These are phyloP conservation scores for Pseudogymnoascus sp. DNA, from an alignment of 2,329 filamentous ascomycete species.

Conservation along the genomic window DNA sequence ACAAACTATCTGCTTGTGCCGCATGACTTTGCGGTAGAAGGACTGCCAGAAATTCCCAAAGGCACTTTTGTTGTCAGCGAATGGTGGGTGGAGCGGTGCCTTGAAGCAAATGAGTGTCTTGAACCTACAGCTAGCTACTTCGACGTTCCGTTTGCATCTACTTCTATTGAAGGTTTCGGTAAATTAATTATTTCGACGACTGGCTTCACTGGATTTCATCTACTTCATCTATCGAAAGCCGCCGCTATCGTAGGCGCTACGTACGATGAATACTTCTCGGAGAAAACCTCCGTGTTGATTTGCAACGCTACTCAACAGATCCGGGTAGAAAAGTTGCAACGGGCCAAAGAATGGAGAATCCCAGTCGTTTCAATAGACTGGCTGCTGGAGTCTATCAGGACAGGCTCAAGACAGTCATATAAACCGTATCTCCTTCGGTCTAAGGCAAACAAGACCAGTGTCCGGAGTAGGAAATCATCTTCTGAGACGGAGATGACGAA, in stretches of 20 bases:
- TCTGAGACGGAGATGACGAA: neutral
- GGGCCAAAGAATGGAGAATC: slow-evolving; percentile 66
- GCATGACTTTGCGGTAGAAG: slow-evolving; percentile 31
- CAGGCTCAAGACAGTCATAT: slow-evolving; percentile 41
- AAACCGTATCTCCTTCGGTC: slow-evolving; percentile 34
- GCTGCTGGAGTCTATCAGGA: slow-evolving; percentile 74
- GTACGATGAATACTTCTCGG: slow-evolving; percentile 70
- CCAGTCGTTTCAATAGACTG: slow-evolving; percentile 75
- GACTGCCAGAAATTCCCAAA: slow-evolving; percentile 27
- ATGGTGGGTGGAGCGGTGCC: slow-evolving; percentile 86
- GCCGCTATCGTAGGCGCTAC: slow-evolving; percentile 68
- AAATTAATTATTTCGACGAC: slow-evolving; percentile 69
- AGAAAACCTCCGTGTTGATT: slow-evolving; percentile 68
- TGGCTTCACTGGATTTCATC: slow-evolving; percentile 74
- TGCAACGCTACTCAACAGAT: slow-evolving; percentile 50
- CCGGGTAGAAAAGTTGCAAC: slow-evolving; percentile 67
- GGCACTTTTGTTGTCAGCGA: slow-evolving; percentile 58
- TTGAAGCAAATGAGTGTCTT: slow-evolving; percentile 66
- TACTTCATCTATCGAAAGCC: slow-evolving; percentile 74
- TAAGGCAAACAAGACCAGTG: slow-evolving; percentile 4
- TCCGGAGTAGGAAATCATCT: neutral
- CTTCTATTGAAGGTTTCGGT: slow-evolving; percentile 62
- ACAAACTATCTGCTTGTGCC: slow-evolving; percentile 35
- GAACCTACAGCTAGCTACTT: slow-evolving; percentile 63
- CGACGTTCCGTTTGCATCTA: slow-evolving; percentile 65